Base-by-base conservation (phyloP, 257 asterid genomes). In the Petunia secreta region DNA sequence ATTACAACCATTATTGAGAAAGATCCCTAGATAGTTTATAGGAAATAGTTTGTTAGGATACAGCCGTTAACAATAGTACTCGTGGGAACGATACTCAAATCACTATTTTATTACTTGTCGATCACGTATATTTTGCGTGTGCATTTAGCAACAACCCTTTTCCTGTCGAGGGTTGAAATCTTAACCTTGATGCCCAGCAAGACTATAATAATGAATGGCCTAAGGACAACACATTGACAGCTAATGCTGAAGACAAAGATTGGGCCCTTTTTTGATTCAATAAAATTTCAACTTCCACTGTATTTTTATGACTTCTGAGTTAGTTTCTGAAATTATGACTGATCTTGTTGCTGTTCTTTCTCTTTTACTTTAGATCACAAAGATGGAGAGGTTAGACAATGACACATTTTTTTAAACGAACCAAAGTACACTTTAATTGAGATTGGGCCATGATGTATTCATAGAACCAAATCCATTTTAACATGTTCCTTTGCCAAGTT, bases 261-360 rank as follows among this genome's bases (percentile, higher is more conserved):
- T 67, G 15, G 55, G 11, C 75, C 11, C 1, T 54, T 67, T 67
- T 67, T n/a, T 36, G n/a, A 66, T 25, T 5, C 40, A 40, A 67
- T 41, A 3, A n/a, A 43, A n/a, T 43, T 38, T 34, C 62, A 73
- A 46, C 59, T 50, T 48, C 25, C 60, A 71, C 25, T 71, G 1
- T n/a, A 62, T 62, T 63, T 25, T 25, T 25, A 25, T 25, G 25
- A 25, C 59, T 46, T 71, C 58, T 44, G 40, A 44, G 38, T 69
- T 69, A 69, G 38, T 69, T 69, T 69, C 41, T 48, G 41, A 73
- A 69, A 73, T 50, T 50, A 48, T 36, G 15, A 13, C 13, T 50
- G 11, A 0, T 50, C 34, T 50, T 73, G 34, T 73, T 50, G 2
- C 6, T 9, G 34, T 3, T 25, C 40, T 11, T 13, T 55, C 37